Evolutionary conservation across 208 protist genomes (phyloP).

Genomic region (Trypanosoma brucei): DNA sequence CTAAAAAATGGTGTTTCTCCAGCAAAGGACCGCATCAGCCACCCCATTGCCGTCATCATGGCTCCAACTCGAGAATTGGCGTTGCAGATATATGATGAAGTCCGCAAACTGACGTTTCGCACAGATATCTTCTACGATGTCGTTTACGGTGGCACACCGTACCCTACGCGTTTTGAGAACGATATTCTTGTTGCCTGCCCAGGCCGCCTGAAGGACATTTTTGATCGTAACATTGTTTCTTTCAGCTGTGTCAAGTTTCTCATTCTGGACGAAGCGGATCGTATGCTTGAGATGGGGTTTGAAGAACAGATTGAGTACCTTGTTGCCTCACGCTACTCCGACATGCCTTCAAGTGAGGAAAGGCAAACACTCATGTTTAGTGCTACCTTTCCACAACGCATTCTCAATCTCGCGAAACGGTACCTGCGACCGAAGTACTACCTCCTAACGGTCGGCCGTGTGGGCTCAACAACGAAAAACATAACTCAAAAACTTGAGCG

Average conservation of each 20-base stretch:
- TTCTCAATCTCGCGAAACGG: conserved; percentile 95
- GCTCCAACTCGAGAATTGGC: conserved; percentile 96
- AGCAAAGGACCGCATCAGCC: conserved; percentile 41
- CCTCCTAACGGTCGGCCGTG: conserved; percentile 96
- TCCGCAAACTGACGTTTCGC: conserved; percentile 93
- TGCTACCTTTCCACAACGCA: conserved; percentile 98
- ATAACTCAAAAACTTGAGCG: conserved; percentile 93
- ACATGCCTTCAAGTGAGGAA: conserved; percentile 89
- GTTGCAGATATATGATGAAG: conserved; percentile 95
- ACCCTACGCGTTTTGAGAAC: conserved; percentile 91
- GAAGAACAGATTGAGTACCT: conserved; percentile 98
- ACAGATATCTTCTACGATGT: conserved; percentile 92
- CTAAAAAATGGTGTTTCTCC: conserved; percentile 82
- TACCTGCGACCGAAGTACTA: conserved; percentile 96
- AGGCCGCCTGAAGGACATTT: conserved; percentile 87
- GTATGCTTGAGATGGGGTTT: conserved; percentile 99
- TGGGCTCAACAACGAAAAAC: conserved; percentile 95
- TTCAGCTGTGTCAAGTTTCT: conserved; percentile 91
- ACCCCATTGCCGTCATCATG: conserved; percentile 88
- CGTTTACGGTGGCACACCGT: conserved; percentile 96
- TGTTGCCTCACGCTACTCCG: conserved; percentile 88
- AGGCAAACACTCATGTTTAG: conserved; percentile 99
- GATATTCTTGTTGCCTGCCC: conserved; percentile 93
- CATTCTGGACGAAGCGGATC: conserved; percentile 97
- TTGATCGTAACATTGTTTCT: conserved; percentile 74